Percentiles rank a stretch among this genome's conserved stretches.
phyloP scores from a whole-genome alignment of 2,329 filamentous ascomycete species.

The Botrytis fragariae region DNA sequence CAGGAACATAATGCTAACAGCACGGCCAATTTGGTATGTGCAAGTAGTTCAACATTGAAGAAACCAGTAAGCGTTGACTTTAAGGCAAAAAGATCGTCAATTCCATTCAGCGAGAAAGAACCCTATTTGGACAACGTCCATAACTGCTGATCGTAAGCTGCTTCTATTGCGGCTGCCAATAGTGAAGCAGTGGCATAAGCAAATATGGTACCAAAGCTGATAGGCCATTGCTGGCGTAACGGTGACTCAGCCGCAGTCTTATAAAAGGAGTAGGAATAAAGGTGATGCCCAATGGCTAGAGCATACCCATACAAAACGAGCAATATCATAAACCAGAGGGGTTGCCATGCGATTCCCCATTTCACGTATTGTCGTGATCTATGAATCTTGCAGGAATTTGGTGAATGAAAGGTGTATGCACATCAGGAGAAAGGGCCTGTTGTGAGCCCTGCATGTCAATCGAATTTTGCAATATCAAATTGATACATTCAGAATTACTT shows the following conservation, averaged over 20 bases:
- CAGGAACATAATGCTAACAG: no score
- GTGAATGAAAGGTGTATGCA: not conserved
- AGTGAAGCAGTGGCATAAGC: slow-evolving; percentile 19
- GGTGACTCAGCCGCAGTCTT: slow-evolving; percentile 2
- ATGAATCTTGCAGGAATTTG: not conserved
- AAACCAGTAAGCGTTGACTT: slow-evolving; percentile 20
- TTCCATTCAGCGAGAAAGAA: slow-evolving; percentile 13
- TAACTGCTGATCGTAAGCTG: slow-evolving; percentile 23
- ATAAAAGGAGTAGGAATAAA: slow-evolving; percentile 19
- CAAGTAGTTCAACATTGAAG: slow-evolving; percentile 11
- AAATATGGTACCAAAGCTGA: slow-evolving; percentile 24
- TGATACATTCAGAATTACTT: not conserved
- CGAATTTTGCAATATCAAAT: not conserved
- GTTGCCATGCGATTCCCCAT: not conserved
- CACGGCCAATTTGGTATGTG: not conserved
- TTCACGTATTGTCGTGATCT: not conserved
- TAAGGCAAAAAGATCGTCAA: slow-evolving; percentile 23
- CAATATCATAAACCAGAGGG: not conserved
- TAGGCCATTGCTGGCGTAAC: slow-evolving; percentile 18
- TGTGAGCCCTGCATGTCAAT: not conserved
- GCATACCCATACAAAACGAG: not conserved
- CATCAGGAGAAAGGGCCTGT: not conserved
- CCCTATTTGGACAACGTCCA: slow-evolving; percentile 23
- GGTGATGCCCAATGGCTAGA: slow-evolving; percentile 22
- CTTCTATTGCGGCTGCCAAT: slow-evolving; percentile 16